Evolutionary conservation across 2,329 filamentous ascomycete species (phyloP).

Genomic region (Diaporthe batatas): DNA sequence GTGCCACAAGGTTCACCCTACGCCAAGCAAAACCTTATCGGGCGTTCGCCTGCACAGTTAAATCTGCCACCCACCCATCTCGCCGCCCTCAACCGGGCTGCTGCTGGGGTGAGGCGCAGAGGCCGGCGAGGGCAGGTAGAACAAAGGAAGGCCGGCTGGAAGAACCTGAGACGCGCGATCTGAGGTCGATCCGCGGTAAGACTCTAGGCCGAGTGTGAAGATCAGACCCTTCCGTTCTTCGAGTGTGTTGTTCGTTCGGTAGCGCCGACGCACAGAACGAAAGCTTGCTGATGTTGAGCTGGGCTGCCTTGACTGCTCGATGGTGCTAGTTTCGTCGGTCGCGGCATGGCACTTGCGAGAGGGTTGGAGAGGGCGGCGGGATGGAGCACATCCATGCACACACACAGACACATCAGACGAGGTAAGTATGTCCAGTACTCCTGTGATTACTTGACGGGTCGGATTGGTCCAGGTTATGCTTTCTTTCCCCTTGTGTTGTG

Average conservation of each 20-base stretch:
- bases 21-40: slow-evolving; percentile 33
- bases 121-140: not conserved
- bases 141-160: slow-evolving; percentile 17
- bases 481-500: not conserved
- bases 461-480: not conserved
- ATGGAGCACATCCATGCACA: no score
- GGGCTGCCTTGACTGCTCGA: not conserved
- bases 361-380: no score
- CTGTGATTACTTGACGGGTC: not conserved
- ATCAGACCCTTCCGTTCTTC: slow-evolving; percentile 16
- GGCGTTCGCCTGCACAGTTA: slow-evolving; percentile 7
- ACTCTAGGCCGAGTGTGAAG: slow-evolving; percentile 16
- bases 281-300: not conserved
- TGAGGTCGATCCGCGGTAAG: slow-evolving; percentile 21
- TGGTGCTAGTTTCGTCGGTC: slow-evolving; percentile 20
- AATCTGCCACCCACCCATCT: not conserved
- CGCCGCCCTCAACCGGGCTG: not conserved
- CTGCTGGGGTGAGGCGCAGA: no score
- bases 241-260: not conserved
- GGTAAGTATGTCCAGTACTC: not conserved
- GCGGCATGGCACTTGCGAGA: not conserved
- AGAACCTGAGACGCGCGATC: slow-evolving; percentile 27
- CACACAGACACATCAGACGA: not conserved
- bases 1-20: not conserved
- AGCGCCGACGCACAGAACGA: not conserved